These are phyloP conservation scores for Lycium ferocissimum DNA, from an alignment of 257 asterid genomes.

Conservation along the genomic window DNA sequence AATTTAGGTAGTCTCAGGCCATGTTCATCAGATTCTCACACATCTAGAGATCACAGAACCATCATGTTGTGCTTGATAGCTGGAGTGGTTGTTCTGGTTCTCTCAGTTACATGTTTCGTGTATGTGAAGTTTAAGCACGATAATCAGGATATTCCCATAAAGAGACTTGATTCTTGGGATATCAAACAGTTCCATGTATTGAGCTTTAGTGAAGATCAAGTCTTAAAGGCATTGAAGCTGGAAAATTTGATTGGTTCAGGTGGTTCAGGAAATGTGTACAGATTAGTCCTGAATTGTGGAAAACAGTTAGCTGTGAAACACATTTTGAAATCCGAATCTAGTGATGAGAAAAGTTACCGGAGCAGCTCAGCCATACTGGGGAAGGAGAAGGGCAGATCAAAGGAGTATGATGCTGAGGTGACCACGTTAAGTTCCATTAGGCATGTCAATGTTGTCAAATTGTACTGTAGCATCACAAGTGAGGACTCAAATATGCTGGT, in stretches of 20 bases:
- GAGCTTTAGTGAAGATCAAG: conserved; percentile 52
- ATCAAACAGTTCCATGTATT: conserved; percentile 46
- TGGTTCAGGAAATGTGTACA: conserved; percentile 57
- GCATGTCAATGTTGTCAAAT: conserved; percentile 56
- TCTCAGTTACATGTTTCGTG: conserved; percentile 34
- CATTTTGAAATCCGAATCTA: conserved; percentile 42
- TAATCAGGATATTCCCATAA: conserved; percentile 31
- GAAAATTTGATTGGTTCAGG: conserved; percentile 55
- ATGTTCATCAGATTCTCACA: conserved; percentile 39
- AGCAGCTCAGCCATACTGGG: conserved; percentile 43
- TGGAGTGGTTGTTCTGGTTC: conserved; percentile 34
- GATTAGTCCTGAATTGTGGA: conserved; percentile 42
- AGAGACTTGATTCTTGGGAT: conserved; percentile 47
- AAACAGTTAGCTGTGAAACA: conserved; percentile 54
- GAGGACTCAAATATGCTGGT: conserved; percentile 57
- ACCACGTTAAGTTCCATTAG: conserved; percentile 50
- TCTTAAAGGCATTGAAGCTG: conserved; percentile 45
- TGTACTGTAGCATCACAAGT: conserved; percentile 52
- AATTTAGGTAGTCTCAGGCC: conserved; percentile 30
- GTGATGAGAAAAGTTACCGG: conserved; percentile 29
- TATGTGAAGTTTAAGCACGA: conserved; percentile 35
- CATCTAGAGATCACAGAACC: conserved; percentile 29
- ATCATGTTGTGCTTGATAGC: conserved; percentile 43
- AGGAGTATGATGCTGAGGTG: conserved; percentile 55
- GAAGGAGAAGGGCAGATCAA: conserved; percentile 34